Percentiles rank a stretch among this genome's conserved stretches.
Conservation (phyloP, 768 basidiomycete species). For the Leccinum subgranulosum region DNA sequence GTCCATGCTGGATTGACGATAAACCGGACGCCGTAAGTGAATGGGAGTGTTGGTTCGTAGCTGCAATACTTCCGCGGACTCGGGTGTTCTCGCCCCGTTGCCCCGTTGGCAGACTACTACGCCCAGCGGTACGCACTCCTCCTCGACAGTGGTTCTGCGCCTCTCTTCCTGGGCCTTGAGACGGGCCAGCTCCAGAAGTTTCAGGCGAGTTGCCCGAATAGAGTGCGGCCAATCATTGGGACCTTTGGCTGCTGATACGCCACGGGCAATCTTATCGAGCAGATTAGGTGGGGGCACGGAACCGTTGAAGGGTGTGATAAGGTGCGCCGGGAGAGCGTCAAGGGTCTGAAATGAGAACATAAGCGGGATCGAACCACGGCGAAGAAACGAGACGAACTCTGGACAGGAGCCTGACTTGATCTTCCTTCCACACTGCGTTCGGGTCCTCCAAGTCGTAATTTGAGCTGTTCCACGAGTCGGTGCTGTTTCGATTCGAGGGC, state of each 20-base stretch:
- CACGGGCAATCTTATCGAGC: slow-evolving; percentile 81
- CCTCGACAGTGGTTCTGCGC: slow-evolving; percentile 42
- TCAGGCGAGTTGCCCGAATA: slow-evolving; percentile 74
- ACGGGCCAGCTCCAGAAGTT: slow-evolving; percentile 78
- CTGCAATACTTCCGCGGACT: slow-evolving; percentile 41
- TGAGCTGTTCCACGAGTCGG: slow-evolving; percentile 84
- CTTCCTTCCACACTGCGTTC: slow-evolving; percentile 71
- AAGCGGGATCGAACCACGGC: background rate
- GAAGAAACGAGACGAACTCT: slow-evolving; percentile 44
- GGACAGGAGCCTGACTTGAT: slow-evolving; percentile 64
- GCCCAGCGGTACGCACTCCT: slow-evolving; percentile 36
- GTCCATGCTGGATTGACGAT: slow-evolving; percentile 86
- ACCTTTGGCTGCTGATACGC: slow-evolving; percentile 72
- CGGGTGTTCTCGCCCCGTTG: slow-evolving; percentile 21
- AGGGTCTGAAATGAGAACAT: slow-evolving; percentile 48
- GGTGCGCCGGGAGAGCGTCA: slow-evolving; percentile 76
- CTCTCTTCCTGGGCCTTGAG: slow-evolving; percentile 53
- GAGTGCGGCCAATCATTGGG: slow-evolving; percentile 82
- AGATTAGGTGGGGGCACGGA: slow-evolving; percentile 81
- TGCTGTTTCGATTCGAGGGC: slow-evolving; percentile 54
- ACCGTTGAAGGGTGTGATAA: slow-evolving; percentile 86
- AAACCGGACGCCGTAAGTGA: slow-evolving; percentile 53
- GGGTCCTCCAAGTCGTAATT: slow-evolving; percentile 60
- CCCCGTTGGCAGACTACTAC: slow-evolving; percentile 9
- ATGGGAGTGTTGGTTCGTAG: slow-evolving; percentile 47